These are phyloP conservation scores for Cladophialophora carrionii DNA, from an alignment of 2,329 filamentous ascomycete genomes.

Conservation along the genomic window DNA sequence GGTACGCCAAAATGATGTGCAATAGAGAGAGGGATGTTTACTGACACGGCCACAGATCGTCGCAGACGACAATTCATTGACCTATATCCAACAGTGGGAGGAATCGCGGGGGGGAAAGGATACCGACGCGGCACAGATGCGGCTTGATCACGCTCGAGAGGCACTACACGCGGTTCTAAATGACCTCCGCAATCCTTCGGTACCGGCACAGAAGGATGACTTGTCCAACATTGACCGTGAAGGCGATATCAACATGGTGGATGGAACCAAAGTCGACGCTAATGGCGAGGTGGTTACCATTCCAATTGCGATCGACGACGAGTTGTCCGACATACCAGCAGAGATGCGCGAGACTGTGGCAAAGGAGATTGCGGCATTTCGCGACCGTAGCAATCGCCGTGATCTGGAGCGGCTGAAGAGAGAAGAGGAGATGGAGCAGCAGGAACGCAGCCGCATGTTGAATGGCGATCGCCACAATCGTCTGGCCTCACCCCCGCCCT, in stretches of 20 bases:
- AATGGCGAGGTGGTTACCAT: slow-evolving; percentile 79
- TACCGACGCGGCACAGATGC: slow-evolving; percentile 64
- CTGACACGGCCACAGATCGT: slow-evolving; percentile 54
- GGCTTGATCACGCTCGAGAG: slow-evolving; percentile 69
- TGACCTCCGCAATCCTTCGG: slow-evolving; percentile 71
- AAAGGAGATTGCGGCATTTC: slow-evolving; percentile 89
- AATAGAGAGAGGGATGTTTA: slow-evolving; percentile 1
- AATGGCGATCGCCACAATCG: slow-evolving; percentile 69
- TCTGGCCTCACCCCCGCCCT: slow-evolving; percentile 70
- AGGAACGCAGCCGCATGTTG: slow-evolving; percentile 68
- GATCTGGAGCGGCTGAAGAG: slow-evolving; percentile 84
- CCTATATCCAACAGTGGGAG: slow-evolving; percentile 83
- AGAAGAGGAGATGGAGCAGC: slow-evolving; percentile 90
- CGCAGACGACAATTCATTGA: slow-evolving; percentile 79
- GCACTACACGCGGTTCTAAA: slow-evolving; percentile 70
- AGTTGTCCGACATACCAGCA: slow-evolving; percentile 89
- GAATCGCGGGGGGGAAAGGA: slow-evolving; percentile 67
- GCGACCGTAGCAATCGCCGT: slow-evolving; percentile 83
- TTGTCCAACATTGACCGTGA: slow-evolving; percentile 61
- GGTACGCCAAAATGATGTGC: slow-evolving; percentile 48
- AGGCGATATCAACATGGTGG: slow-evolving; percentile 68
- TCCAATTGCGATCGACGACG: slow-evolving; percentile 83
- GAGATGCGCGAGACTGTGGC: slow-evolving; percentile 96
- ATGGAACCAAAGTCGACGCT: slow-evolving; percentile 57
- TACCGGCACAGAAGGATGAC: slow-evolving; percentile 50